phyloP scores from a whole-genome alignment of 1,139 yeast genomes.

The Taiozyma onychis region DNA sequence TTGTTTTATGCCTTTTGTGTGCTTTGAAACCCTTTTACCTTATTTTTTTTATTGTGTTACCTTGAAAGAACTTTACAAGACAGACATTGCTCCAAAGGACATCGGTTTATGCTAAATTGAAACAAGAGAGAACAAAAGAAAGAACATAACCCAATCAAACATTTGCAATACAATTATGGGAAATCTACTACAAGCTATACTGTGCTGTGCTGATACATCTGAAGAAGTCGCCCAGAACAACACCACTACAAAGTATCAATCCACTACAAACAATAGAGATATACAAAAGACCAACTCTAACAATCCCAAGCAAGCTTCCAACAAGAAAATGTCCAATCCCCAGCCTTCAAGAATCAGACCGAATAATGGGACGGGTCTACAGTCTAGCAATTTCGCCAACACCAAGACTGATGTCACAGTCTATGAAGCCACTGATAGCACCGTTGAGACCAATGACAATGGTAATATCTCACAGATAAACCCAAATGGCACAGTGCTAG shows the following conservation, averaged over 20 bases:
- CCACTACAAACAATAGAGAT: not conserved
- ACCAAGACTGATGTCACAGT: conserved; percentile 19
- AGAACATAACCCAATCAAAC: not conserved
- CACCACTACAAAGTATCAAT: conserved; percentile 5
- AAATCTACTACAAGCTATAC: conserved; percentile 9
- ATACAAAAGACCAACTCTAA: not conserved
- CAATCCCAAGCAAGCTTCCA: not conserved
- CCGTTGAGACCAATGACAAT: conserved; percentile 14
- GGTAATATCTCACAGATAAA: not conserved
- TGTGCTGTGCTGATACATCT: conserved; percentile 15
- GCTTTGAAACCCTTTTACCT: not conserved
- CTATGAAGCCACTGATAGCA: conserved; percentile 23
- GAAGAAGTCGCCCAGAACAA: conserved; percentile 5
- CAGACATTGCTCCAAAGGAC: not conserved
- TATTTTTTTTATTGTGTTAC: not conserved
- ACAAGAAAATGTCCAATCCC: not conserved
- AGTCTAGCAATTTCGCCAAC: not conserved
- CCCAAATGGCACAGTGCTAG: conserved; percentile 1
- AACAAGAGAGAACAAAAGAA: not conserved
- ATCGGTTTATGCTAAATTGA: not conserved
- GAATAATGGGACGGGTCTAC: not conserved
- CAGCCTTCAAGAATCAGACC: not conserved
- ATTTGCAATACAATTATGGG: conserved; percentile 7
- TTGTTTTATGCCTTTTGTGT: not conserved
- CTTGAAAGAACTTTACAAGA: not conserved